A percentile compares a stretch with the other conserved stretches of the same genome.
Evolutionary conservation across 371 early-diverging fungal species (phyloP).

Genomic region (Mortierella sp.): DNA sequence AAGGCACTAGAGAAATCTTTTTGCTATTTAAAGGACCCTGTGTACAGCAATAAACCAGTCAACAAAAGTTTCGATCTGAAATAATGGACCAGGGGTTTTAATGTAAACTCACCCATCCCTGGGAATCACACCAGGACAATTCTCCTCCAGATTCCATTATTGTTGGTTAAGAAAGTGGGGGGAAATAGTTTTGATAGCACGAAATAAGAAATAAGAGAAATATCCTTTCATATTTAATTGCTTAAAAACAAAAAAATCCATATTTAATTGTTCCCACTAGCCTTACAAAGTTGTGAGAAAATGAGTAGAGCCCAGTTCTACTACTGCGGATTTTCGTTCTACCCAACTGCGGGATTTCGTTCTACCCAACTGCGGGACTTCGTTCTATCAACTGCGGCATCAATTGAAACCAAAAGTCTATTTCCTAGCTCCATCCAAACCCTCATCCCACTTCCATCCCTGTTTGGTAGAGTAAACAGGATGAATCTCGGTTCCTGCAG

Average conservation of each 20-base stretch:
- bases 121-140: slow-evolving; percentile 13
- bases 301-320: no score
- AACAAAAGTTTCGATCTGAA: neutral
- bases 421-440: slow-evolving; percentile 14
- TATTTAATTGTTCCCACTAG: no score
- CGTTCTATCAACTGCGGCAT: no score
- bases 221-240: no score
- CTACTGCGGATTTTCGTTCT: no score
- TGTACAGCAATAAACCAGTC: neutral
- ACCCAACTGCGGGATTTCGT: no score
- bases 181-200: neutral
- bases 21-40: slow-evolving; percentile 25
- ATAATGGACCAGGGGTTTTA: neutral
- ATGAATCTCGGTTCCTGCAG: slow-evolving; percentile 47
- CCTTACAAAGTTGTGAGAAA: no score
- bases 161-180: neutral
- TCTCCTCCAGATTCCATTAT: neutral
- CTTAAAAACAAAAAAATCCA: no score
- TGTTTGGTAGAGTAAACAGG: slow-evolving; percentile 34
- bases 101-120: slow-evolving; percentile 17
- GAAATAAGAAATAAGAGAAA: neutral
- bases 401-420: neutral
- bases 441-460: slow-evolving; percentile 43
- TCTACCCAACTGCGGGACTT: no score
- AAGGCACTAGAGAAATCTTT: slow-evolving; percentile 20